Percentiles rank a stretch among this genome's conserved stretches.
Conservation (phyloP, 2,329 filamentous ascomycete genomes). For the Cytospora piceicola region DNA sequence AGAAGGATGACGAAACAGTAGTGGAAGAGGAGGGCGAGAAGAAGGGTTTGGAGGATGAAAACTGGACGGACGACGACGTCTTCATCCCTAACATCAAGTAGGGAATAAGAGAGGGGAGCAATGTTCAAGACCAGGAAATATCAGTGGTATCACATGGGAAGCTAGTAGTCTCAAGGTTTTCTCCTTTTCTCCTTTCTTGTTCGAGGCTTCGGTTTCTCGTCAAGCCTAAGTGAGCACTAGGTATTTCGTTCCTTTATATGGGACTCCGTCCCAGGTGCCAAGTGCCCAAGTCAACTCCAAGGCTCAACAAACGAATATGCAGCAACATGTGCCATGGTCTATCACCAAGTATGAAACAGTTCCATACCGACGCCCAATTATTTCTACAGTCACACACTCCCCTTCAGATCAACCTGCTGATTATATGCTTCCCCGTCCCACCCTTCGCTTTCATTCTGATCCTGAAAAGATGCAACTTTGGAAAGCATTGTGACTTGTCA, state of each 20-base stretch:
- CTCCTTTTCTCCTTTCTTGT: too few species aligned
- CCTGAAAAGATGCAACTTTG: background rate
- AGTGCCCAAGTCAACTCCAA: too few species aligned
- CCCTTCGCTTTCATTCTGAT: background rate
- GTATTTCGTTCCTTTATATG: background rate
- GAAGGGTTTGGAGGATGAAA: conserved; percentile 1
- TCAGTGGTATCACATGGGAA: background rate
- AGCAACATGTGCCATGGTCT: too few species aligned
- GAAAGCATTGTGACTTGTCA: background rate
- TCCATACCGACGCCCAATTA: too few species aligned
- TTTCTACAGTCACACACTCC: too few species aligned
- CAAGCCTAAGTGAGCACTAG: background rate
- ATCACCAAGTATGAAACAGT: too few species aligned
- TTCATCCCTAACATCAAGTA: background rate
- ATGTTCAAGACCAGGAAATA: too few species aligned
- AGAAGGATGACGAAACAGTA: background rate
- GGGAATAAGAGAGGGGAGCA: too few species aligned
- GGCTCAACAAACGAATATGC: too few species aligned
- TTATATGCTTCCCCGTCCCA: too few species aligned
- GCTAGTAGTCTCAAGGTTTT: background rate
- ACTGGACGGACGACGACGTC: conserved; percentile 8
- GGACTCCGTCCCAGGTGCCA: background rate
- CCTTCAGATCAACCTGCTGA: too few species aligned
- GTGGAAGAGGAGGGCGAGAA: background rate
- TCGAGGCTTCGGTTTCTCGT: background rate